phyloP scores from a whole-genome alignment of 768 basidiomycete genomes.

The Pleurotus giganteus region DNA sequence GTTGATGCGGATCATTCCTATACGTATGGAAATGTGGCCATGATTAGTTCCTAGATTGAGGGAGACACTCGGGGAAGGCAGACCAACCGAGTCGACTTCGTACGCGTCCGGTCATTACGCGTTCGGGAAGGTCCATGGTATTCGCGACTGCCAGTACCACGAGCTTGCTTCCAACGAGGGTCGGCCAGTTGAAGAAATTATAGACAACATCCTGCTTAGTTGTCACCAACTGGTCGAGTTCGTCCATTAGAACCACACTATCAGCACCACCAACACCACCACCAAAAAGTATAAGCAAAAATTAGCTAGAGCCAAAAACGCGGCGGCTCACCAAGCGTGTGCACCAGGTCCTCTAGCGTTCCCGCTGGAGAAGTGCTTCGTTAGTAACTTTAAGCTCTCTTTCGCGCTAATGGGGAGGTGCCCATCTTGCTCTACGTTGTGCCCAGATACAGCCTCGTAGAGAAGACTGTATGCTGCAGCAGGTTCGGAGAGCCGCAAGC shows the following conservation, averaged over 20 bases:
- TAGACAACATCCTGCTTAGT: constrained; percentile 98
- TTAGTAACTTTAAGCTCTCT: constrained; percentile 78
- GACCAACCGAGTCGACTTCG: constrained; percentile 82
- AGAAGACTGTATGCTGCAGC: constrained; percentile 88
- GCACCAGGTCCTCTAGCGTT: constrained; percentile 69
- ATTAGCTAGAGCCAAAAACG: neutral
- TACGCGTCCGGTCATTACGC: constrained; percentile 90
- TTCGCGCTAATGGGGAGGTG: constrained; percentile 70
- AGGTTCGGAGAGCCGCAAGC: constrained; percentile 89
- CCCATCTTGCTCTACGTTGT: constrained; percentile 60
- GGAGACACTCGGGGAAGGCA: neutral
- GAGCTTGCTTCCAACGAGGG: constrained; percentile 80
- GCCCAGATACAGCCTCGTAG: constrained; percentile 91
- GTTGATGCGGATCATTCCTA: constrained; percentile 88
- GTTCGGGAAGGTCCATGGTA: constrained; percentile 96
- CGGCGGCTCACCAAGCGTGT: constrained; percentile 75
- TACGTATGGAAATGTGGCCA: constrained; percentile 1
- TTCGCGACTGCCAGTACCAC: constrained; percentile 97
- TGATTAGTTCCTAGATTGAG: neutral
- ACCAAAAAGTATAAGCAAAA: too few relatives aligned
- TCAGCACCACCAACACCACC: constrained; percentile 8
- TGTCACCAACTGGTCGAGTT: constrained; percentile 95
- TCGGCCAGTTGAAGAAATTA: constrained; percentile 99
- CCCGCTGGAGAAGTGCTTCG: constrained; percentile 70
- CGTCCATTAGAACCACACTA: constrained; percentile 97